Base-by-base conservation (phyloP, 164 flowering plant species). In the Liriodendron chinense region DNA sequence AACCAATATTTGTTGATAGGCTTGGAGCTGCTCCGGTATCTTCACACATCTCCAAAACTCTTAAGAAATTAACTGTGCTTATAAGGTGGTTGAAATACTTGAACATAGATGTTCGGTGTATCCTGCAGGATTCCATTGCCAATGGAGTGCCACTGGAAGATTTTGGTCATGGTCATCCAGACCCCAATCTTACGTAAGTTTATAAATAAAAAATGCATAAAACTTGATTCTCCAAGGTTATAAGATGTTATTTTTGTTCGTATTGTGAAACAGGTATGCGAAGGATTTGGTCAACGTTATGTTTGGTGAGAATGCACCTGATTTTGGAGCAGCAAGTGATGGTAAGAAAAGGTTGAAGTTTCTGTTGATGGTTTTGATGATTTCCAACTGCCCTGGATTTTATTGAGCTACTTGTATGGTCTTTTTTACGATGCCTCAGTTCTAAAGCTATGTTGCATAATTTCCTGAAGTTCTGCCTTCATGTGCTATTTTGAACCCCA, bases 161-260 rank as follows among this genome's bases (percentile, higher is more conserved):
- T 85, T 96, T 94, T 90, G 99, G 98, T 49, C 98, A 91, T 83
- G 99, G 98, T 50, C 99, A 96, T 89, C 99, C 99, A 63, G 99
- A 96, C 80, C 99, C 99, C 77, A 96, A 92, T 83, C 97, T 96
- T 48, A 94, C 99, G 98, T 96, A 87, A 90, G 97, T 80, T 23
- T 65, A 20, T 9, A 21, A 68, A 23, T n/a, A 56, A 16, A 8
- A 67, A 47, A 21, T 72, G 28, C 24, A 25, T 22, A 72, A 23
- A 56, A 63, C 25, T 64, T 20, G 49, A 18, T 28, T 26, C 26
- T 61, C 47, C 1, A 21, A 64, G 20, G 7, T 12, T 70, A 53
- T 9, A 43, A 75, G 20, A 49, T 14, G 24, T 43, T 22, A 65
- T 73, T 28, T 70, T 53, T 13, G 25, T 72, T 50, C 73, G 20